Percentiles rank a stretch among this genome's conserved stretches.
Conservation (phyloP, 108 stramenopile species). For the Skeletonema costatum region DNA sequence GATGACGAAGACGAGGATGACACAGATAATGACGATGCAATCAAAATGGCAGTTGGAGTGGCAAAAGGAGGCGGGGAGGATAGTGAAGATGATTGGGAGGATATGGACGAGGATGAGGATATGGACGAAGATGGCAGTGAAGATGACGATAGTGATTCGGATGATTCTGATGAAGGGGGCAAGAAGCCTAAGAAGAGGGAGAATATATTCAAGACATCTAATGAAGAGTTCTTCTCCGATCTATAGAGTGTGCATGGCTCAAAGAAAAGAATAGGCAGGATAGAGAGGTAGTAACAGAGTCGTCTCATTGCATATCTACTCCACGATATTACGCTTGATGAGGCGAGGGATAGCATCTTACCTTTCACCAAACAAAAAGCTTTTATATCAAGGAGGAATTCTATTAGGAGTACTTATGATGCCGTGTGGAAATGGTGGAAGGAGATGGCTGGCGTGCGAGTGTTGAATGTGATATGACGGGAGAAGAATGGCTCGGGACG, state of each 20-base stretch:
- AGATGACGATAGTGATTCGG: constrained; percentile 35
- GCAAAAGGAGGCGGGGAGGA: constrained; percentile 19
- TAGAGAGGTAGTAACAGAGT: too few relatives aligned
- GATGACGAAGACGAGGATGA: constrained; percentile 34
- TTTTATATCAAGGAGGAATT: too few relatives aligned
- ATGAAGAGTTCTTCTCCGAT: constrained; percentile 88
- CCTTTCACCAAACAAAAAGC: too few relatives aligned
- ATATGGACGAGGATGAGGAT: constrained; percentile 60
- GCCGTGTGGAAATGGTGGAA: too few relatives aligned
- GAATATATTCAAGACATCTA: constrained; percentile 71
- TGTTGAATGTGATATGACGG: too few relatives aligned
- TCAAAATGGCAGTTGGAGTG: neutral
- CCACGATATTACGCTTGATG: too few relatives aligned
- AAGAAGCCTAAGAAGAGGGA: constrained; percentile 27
- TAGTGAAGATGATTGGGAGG: constrained; percentile 83
- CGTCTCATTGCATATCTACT: too few relatives aligned
- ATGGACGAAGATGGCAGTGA: constrained; percentile 24
- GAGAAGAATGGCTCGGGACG: too few relatives aligned
- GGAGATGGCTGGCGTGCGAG: too few relatives aligned
- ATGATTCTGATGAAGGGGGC: constrained; percentile 49
- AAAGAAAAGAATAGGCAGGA: neutral
- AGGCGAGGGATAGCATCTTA: too few relatives aligned
- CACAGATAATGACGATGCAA: constrained; percentile 1
- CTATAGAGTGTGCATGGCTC: constrained; percentile 40
- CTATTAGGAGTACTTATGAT: too few relatives aligned